Evolutionary conservation across 2,329 filamentous ascomycete genomes (phyloP).

Genomic region (Fusarium mangiferae): DNA sequence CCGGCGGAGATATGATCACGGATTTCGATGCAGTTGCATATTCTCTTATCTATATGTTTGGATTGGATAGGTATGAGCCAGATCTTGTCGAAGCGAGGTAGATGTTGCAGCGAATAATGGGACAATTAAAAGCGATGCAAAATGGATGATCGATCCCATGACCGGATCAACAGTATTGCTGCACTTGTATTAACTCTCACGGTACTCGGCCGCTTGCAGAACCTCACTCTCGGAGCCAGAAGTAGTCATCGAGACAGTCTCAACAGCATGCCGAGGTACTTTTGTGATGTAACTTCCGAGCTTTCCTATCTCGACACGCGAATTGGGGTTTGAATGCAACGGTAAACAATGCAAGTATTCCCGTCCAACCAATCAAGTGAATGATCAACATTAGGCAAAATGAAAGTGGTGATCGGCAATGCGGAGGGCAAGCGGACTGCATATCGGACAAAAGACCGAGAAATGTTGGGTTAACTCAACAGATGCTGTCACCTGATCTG

Average conservation of each 20-base stretch:
- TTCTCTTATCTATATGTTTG: neutral
- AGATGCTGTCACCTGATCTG: neutral
- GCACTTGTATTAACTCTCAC: neutral
- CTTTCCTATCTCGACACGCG: neutral
- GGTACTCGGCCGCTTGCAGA: neutral
- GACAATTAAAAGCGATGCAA: neutral
- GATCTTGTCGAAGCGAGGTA: neutral
- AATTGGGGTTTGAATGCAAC: neutral
- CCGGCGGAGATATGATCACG: neutral
- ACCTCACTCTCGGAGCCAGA: neutral
- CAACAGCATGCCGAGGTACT: neutral
- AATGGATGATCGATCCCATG: neutral
- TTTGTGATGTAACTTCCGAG: neutral
- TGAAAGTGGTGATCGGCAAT: neutral
- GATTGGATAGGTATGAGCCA: too few species aligned
- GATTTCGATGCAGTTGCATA: neutral
- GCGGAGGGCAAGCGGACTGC: neutral
- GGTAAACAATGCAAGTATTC: neutral
- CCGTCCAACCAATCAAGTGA: neutral
- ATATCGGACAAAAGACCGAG: neutral
- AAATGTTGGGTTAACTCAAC: neutral
- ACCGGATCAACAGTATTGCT: neutral
- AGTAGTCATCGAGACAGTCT: neutral
- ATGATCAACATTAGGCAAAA: neutral
- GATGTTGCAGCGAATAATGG: neutral